phyloP scores from a whole-genome alignment of 2,329 filamentous ascomycete species.

The Chaetomium strumarium region DNA sequence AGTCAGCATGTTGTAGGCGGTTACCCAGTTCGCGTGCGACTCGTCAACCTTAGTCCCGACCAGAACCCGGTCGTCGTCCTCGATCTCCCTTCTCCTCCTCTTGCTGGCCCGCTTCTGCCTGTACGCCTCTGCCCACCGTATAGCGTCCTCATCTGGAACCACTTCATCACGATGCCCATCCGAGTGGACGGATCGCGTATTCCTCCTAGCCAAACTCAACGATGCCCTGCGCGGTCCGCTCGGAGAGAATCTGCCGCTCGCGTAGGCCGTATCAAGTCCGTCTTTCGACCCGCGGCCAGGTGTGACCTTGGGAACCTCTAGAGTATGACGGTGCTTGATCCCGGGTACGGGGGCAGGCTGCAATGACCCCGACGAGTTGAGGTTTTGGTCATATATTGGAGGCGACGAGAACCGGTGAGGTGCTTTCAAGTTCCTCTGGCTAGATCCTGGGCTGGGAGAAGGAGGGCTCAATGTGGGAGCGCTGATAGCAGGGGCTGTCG shows the following conservation, averaged over 20 bases:
- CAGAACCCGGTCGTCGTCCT: slow-evolving; percentile 89
- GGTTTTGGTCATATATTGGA: slow-evolving; percentile 44
- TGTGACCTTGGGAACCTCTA: slow-evolving; percentile 72
- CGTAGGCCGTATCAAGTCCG: slow-evolving; percentile 57
- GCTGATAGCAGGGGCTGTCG: slow-evolving; percentile 11
- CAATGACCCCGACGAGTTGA: slow-evolving; percentile 44
- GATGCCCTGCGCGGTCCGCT: slow-evolving; percentile 67
- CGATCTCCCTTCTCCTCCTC: slow-evolving; percentile 72
- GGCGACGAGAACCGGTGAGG: slow-evolving; percentile 62
- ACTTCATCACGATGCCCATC: slow-evolving; percentile 80
- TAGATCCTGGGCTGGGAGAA: slow-evolving; percentile 22
- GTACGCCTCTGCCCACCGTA: slow-evolving; percentile 88
- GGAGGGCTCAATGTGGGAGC: slow-evolving; percentile 18
- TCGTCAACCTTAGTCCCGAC: slow-evolving; percentile 98
- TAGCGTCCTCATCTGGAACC: slow-evolving; percentile 80
- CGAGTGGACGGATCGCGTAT: slow-evolving; percentile 79
- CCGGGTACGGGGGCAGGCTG: slow-evolving; percentile 47
- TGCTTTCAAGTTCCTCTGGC: slow-evolving; percentile 20
- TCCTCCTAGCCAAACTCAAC: slow-evolving; percentile 71
- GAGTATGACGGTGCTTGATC: slow-evolving; percentile 76
- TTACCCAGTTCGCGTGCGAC: slow-evolving; percentile 94
- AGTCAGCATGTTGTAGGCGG: slow-evolving; percentile 98
- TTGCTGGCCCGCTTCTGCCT: slow-evolving; percentile 87
- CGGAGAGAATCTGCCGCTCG: slow-evolving; percentile 79
- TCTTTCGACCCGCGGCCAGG: slow-evolving; percentile 69